Conservation (phyloP, 2,329 filamentous ascomycete genomes). For the Alternaria arborescens region DNA sequence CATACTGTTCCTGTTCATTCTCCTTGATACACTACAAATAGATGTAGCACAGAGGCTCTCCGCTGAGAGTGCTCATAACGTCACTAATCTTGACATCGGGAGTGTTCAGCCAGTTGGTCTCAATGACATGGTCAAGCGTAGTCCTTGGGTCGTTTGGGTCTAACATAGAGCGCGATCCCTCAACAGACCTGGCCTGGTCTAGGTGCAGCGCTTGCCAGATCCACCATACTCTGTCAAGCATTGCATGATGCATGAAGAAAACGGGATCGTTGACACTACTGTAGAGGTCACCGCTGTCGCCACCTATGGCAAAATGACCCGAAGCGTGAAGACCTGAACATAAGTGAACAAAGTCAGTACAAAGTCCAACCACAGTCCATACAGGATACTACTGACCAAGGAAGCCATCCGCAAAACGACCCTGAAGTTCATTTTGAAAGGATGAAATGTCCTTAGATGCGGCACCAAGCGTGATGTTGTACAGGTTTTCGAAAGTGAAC, state of each 20-base stretch:
- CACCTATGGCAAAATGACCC: slow-evolving; percentile 43
- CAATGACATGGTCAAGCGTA: slow-evolving; percentile 55
- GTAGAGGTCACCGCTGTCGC: slow-evolving; percentile 53
- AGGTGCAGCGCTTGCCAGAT: slow-evolving; percentile 55
- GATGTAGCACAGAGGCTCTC: slow-evolving; percentile 56
- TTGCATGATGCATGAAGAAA: slow-evolving; percentile 59
- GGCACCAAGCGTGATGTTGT: slow-evolving; percentile 61
- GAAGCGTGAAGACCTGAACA: slow-evolving; percentile 51
- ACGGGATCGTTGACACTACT: slow-evolving; percentile 55
- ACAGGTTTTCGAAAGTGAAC: slow-evolving; percentile 41
- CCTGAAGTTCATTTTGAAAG: slow-evolving; percentile 47
- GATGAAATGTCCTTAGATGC: slow-evolving; percentile 50
- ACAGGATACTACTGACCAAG: not conserved
- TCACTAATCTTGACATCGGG: slow-evolving; percentile 46
- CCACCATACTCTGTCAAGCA: slow-evolving; percentile 58
- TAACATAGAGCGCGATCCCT: slow-evolving; percentile 55
- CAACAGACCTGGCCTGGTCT: slow-evolving; percentile 19
- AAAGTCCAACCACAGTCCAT: not conserved
- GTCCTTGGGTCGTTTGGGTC: slow-evolving; percentile 53
- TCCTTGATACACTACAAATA: slow-evolving; percentile 39
- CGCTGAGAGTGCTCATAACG: slow-evolving; percentile 52
- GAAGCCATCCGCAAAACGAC: slow-evolving; percentile 24
- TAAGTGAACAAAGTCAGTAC: not conserved
- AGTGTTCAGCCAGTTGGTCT: slow-evolving; percentile 49
- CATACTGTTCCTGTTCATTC: not conserved